Percentiles rank a stretch among this genome's conserved stretches.
Conservation (phyloP, 306 rosid species). For the Hylodesmum podocarpum region DNA sequence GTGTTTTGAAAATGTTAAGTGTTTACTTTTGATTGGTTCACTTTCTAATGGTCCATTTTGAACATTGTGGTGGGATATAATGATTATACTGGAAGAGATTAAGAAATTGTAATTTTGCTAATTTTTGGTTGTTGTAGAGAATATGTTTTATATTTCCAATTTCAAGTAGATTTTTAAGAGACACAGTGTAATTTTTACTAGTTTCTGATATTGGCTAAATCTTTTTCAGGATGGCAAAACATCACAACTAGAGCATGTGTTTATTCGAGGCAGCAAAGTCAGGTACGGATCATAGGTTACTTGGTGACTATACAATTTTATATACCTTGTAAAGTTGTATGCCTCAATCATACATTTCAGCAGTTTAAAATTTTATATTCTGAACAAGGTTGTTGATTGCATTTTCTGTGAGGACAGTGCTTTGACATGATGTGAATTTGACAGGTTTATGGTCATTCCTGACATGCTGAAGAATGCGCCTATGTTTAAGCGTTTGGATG, state of each 20-base stretch:
- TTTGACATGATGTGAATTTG: constrained; percentile 14
- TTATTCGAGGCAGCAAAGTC: constrained; percentile 98
- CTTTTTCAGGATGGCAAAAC: constrained; percentile 80
- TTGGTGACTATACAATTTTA: not conserved
- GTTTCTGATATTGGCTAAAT: constrained; percentile 21
- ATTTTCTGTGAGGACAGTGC: not conserved
- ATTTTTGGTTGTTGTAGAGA: not conserved
- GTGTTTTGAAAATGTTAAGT: not conserved
- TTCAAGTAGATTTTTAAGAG: not conserved
- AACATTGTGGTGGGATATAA: not conserved
- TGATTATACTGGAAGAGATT: not conserved
- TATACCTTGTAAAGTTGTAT: not conserved
- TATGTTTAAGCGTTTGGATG: constrained; percentile 96
- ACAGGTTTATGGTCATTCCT: constrained; percentile 94
- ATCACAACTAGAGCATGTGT: constrained; percentile 93
- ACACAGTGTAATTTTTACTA: not conserved
- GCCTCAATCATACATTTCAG: not conserved
- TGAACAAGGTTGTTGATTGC: not conserved
- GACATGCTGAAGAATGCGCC: constrained; percentile 99
- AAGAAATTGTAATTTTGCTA: not conserved
- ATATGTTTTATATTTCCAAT: not conserved
- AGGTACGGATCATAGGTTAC: constrained; percentile 49
- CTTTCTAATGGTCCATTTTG: not conserved
- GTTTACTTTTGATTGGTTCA: not conserved
- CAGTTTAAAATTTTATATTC: not conserved